These are phyloP conservation scores for Penicillium cosmopolitanum DNA, from an alignment of 495 filamentous ascomycete genomes.

Conservation along the genomic window DNA sequence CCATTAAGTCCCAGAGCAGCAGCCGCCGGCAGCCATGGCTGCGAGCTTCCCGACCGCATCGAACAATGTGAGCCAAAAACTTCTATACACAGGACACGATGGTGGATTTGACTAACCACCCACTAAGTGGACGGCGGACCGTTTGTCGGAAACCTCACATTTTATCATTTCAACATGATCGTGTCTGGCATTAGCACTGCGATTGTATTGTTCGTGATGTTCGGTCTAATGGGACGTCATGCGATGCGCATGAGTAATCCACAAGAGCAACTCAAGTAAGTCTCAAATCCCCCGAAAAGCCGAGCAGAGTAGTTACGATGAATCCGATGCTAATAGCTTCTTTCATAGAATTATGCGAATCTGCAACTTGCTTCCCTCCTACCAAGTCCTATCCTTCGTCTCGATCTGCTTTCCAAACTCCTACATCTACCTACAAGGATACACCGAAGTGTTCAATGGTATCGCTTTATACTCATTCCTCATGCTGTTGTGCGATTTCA, in stretches of 20 bases:
- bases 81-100: neutral
- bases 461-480: conserved; percentile 29
- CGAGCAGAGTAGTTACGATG: neutral
- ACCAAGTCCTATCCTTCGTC: conserved; percentile 21
- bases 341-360: conserved; percentile 17
- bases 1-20: neutral
- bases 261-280: conserved; percentile 34
- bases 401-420: conserved; percentile 18
- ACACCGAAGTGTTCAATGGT: conserved; percentile 22
- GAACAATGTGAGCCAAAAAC: neutral
- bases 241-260: conserved; percentile 36
- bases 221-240: conserved; percentile 23
- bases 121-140: neutral
- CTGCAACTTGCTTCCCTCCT: conserved; percentile 17
- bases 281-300: neutral
- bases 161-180: conserved; percentile 31
- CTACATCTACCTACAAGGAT: conserved; percentile 26
- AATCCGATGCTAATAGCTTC: neutral
- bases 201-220: conserved; percentile 19
- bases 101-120: neutral
- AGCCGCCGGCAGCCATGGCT: neutral
- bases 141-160: conserved; percentile 21
- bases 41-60: neutral
- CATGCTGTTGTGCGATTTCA: conserved; percentile 24
- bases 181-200: conserved; percentile 25